phyloP scores from a whole-genome alignment of 306 rosid genomes.

The Bauhinia variegata region DNA sequence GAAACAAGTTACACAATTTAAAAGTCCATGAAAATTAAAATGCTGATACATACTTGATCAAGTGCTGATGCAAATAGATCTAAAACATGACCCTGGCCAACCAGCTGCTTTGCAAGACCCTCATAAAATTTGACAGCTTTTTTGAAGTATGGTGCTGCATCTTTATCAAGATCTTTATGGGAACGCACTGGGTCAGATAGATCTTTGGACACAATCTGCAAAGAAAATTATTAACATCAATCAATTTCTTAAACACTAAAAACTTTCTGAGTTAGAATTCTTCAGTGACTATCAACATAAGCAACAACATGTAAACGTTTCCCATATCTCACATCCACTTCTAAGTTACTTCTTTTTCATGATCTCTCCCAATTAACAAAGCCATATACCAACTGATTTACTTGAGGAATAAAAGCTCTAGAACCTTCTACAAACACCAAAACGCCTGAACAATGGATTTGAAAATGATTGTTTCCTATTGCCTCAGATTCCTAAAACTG shows the following conservation, averaged over 20 bases:
- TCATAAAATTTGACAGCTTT: constrained; percentile 93
- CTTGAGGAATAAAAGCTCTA: neutral
- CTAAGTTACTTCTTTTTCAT: too few species aligned
- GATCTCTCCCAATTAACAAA: too few species aligned
- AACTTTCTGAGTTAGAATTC: neutral
- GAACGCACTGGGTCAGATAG: constrained; percentile 94
- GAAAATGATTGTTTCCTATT: constrained; percentile 6
- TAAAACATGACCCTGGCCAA: constrained; percentile 93
- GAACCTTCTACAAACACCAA: neutral
- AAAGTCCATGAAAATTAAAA: constrained; percentile 32
- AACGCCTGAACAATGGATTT: constrained; percentile 1
- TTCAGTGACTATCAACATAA: constrained; percentile 16
- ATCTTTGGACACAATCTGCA: constrained; percentile 93
- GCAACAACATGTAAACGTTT: constrained; percentile 16
- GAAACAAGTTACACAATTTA: constrained; percentile 2
- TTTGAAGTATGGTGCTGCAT: constrained; percentile 91
- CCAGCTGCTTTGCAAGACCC: constrained; percentile 80
- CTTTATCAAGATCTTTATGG: constrained; percentile 97
- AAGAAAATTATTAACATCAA: constrained; percentile 28
- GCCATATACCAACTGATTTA: too few species aligned
- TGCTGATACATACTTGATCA: constrained; percentile 77
- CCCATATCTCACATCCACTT: too few species aligned
- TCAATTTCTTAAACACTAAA: constrained; percentile 23
- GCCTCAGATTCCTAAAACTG: constrained; percentile 2
- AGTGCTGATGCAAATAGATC: constrained; percentile 97